Percentiles rank a stretch among this genome's conserved stretches.
phyloP scores from a whole-genome alignment of 139 green algal genomes.

The Coccomyxa sp. region DNA sequence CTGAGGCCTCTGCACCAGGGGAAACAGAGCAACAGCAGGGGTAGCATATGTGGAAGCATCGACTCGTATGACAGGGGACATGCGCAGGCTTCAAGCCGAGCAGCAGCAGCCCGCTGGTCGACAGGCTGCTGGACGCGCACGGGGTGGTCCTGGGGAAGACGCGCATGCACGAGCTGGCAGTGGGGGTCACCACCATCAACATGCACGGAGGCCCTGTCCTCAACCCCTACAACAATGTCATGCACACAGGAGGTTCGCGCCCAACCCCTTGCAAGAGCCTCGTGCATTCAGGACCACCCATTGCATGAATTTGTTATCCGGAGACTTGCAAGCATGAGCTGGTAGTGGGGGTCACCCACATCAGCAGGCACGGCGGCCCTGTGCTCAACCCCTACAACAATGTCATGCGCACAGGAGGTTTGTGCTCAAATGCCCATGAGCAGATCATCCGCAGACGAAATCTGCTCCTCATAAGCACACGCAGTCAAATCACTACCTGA shows the following conservation, averaged over 20 bases:
- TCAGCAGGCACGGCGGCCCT: constrained; percentile 4
- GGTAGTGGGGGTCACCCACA: background rate
- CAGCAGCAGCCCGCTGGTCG: constrained; percentile 8
- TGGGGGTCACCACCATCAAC: constrained; percentile 20
- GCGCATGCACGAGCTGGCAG: constrained; percentile 22
- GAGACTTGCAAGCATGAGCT: background rate
- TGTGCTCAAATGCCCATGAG: no score
- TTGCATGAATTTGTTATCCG: background rate
- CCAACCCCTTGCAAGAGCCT: background rate
- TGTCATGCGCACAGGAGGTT: constrained; percentile 8
- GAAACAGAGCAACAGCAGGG: background rate
- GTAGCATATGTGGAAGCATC: background rate
- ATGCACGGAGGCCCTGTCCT: constrained; percentile 9
- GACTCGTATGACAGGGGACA: background rate
- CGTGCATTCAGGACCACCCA: background rate
- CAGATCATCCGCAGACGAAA: no score
- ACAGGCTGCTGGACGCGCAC: constrained; percentile 6
- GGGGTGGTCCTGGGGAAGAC: constrained; percentile 25
- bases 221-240: constrained; percentile 17
- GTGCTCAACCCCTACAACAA: constrained; percentile 23
- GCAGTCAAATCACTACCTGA: no score
- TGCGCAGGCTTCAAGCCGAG: background rate
- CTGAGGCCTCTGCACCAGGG: no score
- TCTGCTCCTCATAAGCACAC: no score
- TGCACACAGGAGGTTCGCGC: constrained; percentile 9